Base-by-base conservation (phyloP, 257 asterid genomes). In the Euphrasia confusa region DNA sequence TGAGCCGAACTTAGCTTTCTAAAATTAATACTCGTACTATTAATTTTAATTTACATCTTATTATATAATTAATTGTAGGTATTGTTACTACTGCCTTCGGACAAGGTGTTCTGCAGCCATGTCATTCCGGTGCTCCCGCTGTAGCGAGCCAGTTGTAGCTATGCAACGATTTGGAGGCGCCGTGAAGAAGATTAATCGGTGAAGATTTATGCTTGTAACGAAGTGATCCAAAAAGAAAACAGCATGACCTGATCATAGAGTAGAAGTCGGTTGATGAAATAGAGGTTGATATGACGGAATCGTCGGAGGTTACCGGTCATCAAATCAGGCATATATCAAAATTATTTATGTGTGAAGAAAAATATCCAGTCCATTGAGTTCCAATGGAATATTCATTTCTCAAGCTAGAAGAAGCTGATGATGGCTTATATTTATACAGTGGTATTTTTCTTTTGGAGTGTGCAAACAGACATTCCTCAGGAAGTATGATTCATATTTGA, bases 81-180 rank as follows among this genome's bases (percentile, higher is more conserved):
- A 86, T 63, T 92, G 97, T 68, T 92, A 92, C 72, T 92, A 83
- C 68, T 92, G 95, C 71, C 90, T 92, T 55, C 82, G 86, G 64
- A 92, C 95, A 5, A 76, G 97, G 64, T 88, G 97, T 75, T 81
- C 95, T 14, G 95, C 93, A 37, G 53, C 93, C 59, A 80, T 77
- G 73, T 74, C 95, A 2, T 92, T 86, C 60, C 83, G 89, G 74
- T 92, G 98, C 79, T 67, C 87, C 58, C 78, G 90, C 73, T 89
- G 98, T 50, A 82, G 58, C 40, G 95, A 92, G 78, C 87, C 86
- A 9, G 84, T 92, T 64, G 92, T 82, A 61, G 97, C 98, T 39
- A 83, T 88, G 95, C 96, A 88, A 74, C 82, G 95, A 60, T 74
- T 75, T 15, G 88, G 92, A 61, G 83, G 77, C 63, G 12, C 74